phyloP scores from a whole-genome alignment of 2,329 filamentous ascomycete genomes.

The Cordyceps militaris region DNA sequence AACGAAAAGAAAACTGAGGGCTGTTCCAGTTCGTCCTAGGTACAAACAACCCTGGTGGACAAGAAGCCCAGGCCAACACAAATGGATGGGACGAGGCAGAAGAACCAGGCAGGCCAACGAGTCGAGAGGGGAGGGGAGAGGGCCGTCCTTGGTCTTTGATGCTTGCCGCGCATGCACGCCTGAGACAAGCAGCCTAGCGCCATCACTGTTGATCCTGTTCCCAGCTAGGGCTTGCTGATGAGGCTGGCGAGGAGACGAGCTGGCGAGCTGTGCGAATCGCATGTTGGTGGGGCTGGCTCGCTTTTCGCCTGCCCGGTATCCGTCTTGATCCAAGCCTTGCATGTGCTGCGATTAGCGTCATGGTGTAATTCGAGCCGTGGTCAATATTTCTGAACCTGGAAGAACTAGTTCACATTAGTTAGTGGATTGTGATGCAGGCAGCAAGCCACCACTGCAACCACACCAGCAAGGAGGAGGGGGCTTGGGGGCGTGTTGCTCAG shows the following conservation, averaged over 20 bases:
- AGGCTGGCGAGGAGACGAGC: slow-evolving; percentile 1
- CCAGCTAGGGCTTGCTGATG: slow-evolving; percentile 7
- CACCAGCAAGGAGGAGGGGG: not conserved
- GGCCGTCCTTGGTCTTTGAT: not conserved
- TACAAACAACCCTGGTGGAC: not conserved
- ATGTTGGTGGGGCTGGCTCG: not conserved
- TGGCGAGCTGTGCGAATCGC: not conserved
- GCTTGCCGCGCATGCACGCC: not conserved
- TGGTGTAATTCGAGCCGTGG: not conserved
- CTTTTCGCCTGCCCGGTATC: not conserved
- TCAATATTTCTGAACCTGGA: not conserved
- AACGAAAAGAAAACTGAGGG: not conserved
- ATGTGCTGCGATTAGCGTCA: not conserved
- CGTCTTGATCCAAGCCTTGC: not conserved
- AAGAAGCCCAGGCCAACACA: not conserved
- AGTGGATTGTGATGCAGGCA: not conserved
- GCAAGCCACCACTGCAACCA: not conserved
- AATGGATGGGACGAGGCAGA: not conserved
- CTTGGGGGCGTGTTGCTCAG: not conserved
- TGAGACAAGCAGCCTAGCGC: not conserved
- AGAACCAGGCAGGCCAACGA: not conserved
- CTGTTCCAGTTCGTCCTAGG: not conserved
- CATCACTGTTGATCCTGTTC: not conserved
- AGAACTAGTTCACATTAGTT: not conserved
- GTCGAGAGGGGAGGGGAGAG: not conserved